These are phyloP conservation scores for Epicoccum sorghinum DNA, from an alignment of 2,329 filamentous ascomycete species.

Conservation along the genomic window DNA sequence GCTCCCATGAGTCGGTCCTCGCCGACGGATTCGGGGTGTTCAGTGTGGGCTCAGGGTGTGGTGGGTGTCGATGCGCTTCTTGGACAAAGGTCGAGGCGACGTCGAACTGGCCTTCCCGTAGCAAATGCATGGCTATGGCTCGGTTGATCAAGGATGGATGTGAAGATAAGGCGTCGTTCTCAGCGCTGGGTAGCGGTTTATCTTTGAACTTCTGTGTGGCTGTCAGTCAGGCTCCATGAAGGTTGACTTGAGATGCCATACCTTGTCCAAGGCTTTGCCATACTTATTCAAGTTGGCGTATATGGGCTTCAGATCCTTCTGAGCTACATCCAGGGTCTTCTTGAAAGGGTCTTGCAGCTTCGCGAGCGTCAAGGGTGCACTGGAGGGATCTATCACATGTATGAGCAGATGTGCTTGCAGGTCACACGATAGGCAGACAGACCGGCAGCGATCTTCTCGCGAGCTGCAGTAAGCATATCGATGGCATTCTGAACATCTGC, in stretches of 20 bases:
- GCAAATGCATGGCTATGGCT: slow-evolving; percentile 93
- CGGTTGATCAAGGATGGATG: slow-evolving; percentile 83
- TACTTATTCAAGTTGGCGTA: slow-evolving; percentile 84
- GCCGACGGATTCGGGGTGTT: slow-evolving; percentile 44
- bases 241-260: slow-evolving; percentile 44
- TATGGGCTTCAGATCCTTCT: slow-evolving; percentile 80
- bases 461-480: slow-evolving; percentile 73
- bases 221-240: not conserved
- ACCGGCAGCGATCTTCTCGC: slow-evolving; percentile 74
- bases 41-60: slow-evolving; percentile 46
- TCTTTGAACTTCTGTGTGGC: slow-evolving; percentile 62
- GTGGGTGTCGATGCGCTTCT: slow-evolving; percentile 65
- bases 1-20: slow-evolving; percentile 44
- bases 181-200: slow-evolving; percentile 72
- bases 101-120: slow-evolving; percentile 90
- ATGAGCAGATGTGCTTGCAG: slow-evolving; percentile 22
- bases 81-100: slow-evolving; percentile 85
- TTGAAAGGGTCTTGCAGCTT: slow-evolving; percentile 88
- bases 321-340: slow-evolving; percentile 78
- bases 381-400: slow-evolving; percentile 64
- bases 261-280: slow-evolving; percentile 83
- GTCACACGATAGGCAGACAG: slow-evolving; percentile 4
- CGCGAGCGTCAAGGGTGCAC: slow-evolving; percentile 75
- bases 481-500: slow-evolving; percentile 84
- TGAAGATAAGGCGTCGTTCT: slow-evolving; percentile 79